A percentile compares a stretch with the other conserved stretches of the same genome.
Evolutionary conservation across 2,329 filamentous ascomycete species (phyloP).

Genomic region (Trichoderma arundinaceum): DNA sequence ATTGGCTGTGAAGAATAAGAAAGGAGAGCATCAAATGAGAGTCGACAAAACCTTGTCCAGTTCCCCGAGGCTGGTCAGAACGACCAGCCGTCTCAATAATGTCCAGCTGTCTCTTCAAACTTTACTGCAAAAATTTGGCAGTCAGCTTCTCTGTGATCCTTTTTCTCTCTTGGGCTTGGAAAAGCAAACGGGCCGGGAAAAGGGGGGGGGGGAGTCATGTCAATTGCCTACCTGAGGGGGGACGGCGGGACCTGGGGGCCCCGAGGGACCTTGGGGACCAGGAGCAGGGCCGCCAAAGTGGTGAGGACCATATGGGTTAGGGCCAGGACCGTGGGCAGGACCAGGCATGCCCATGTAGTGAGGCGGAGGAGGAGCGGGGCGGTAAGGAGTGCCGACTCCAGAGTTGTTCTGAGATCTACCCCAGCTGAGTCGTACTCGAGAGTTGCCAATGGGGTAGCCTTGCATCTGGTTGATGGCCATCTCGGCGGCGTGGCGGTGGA

Average conservation of each 20-base stretch:
- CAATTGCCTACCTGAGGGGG: slow-evolving; percentile 48
- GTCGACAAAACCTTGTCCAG: slow-evolving; percentile 34
- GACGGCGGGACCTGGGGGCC: slow-evolving; percentile 46
- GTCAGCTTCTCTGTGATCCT: slow-evolving; percentile 21
- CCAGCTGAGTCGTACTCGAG: slow-evolving; percentile 95
- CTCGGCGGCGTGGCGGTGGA: slow-evolving; percentile 96
- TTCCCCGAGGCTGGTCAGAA: slow-evolving; percentile 24
- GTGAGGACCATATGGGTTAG: slow-evolving; percentile 50
- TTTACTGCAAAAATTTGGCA: slow-evolving; percentile 31
- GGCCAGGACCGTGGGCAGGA: slow-evolving; percentile 50
- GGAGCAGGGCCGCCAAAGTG: slow-evolving; percentile 45
- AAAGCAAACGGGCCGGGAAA: too few species aligned
- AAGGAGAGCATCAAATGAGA: slow-evolving; percentile 37
- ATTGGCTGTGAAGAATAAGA: slow-evolving; percentile 37
- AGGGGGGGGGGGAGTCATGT: not conserved
- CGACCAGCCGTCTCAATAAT: slow-evolving; percentile 26
- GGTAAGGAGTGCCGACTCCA: slow-evolving; percentile 94
- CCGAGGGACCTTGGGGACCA: slow-evolving; percentile 47
- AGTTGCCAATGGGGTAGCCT: slow-evolving; percentile 98
- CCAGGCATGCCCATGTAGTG: slow-evolving; percentile 59
- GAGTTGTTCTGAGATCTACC: slow-evolving; percentile 99
- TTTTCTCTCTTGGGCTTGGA: not conserved
- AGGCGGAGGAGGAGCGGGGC: slow-evolving; percentile 77
- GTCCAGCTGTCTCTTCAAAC: slow-evolving; percentile 27
- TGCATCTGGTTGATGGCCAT: slow-evolving; percentile 99